These are phyloP conservation scores for Paragyromitra xinjiangensis DNA, from an alignment of 495 filamentous ascomycete genomes.

Conservation along the genomic window DNA sequence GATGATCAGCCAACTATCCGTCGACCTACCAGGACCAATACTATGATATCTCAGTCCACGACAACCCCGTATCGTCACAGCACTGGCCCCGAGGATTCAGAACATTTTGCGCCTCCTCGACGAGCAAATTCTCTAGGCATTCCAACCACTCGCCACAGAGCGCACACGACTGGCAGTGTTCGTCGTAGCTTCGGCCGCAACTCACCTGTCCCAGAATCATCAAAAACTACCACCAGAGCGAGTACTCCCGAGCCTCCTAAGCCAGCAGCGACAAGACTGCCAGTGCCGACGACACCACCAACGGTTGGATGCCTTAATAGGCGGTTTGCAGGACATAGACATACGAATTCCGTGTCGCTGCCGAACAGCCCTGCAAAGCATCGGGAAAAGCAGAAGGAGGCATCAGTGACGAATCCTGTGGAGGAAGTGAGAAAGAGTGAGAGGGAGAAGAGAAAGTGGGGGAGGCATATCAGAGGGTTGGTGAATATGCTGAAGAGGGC, in stretches of 20 bases:
- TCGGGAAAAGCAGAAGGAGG: slow-evolving; percentile 14
- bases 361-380: slow-evolving; percentile 28
- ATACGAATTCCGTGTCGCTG: slow-evolving; percentile 24
- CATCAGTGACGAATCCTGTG: background rate
- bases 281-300: slow-evolving; percentile 35
- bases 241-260: slow-evolving; percentile 22
- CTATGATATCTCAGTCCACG: slow-evolving; percentile 21
- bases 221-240: background rate
- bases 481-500: slow-evolving; percentile 39
- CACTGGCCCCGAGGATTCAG: background rate
- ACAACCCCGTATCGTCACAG: slow-evolving; percentile 25
- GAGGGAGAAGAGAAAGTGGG: slow-evolving; percentile 45
- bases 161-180: slow-evolving; percentile 9
- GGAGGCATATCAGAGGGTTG: slow-evolving; percentile 38
- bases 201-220: slow-evolving; percentile 23
- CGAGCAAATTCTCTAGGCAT: slow-evolving; percentile 40
- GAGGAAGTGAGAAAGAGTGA: slow-evolving; percentile 21
- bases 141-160: slow-evolving; percentile 20
- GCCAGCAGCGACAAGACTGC: slow-evolving; percentile 5
- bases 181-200: slow-evolving; percentile 16
- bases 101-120: background rate
- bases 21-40: slow-evolving; percentile 37
- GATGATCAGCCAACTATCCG: slow-evolving; percentile 15
- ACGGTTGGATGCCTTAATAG: slow-evolving; percentile 37
- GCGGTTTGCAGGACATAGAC: slow-evolving; percentile 35